Conservation (phyloP, 371 early-diverging fungal genomes). For the Apophysomyces elegans region DNA sequence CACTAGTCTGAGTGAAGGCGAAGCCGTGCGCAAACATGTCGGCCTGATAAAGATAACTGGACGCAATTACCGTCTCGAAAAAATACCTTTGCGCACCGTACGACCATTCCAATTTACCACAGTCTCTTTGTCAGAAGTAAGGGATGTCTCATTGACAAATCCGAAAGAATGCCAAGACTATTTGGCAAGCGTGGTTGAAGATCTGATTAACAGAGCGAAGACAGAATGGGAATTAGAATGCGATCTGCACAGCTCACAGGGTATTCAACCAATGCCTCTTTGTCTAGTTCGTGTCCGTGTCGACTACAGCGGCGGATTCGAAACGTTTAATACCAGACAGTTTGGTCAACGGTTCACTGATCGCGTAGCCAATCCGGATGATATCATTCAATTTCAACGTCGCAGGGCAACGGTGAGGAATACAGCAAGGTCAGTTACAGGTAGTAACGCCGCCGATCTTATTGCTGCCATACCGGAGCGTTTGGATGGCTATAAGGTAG, state of each 20-base stretch:
- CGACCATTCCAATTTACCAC: conserved; percentile 89
- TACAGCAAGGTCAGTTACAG: not conserved
- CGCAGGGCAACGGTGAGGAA: conserved; percentile 16
- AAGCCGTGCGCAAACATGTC: conserved; percentile 86
- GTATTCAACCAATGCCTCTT: conserved; percentile 50
- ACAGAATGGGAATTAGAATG: conserved; percentile 52
- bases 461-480: conserved; percentile 56
- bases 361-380: conserved; percentile 94
- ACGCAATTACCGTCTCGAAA: conserved; percentile 69
- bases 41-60: conserved; percentile 75
- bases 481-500: conserved; percentile 70
- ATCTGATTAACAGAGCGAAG: conserved; percentile 70
- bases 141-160: conserved; percentile 28
- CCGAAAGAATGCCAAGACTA: conserved; percentile 48
- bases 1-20: conserved; percentile 93
- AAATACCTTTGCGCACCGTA: conserved; percentile 78
- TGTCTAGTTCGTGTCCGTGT: conserved; percentile 85
- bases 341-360: conserved; percentile 86
- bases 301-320: conserved; percentile 85
- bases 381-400: conserved; percentile 85
- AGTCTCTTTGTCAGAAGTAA: conserved; percentile 61
- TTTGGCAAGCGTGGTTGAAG: conserved; percentile 62
- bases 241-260: conserved; percentile 34
- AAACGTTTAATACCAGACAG: conserved; percentile 82
- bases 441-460: conserved; percentile 16